Evolutionary conservation across 2,329 filamentous ascomycete species (phyloP), one percentile per base, ranked within the genome.

Genomic region (Hypoxylon sp.): DNA sequence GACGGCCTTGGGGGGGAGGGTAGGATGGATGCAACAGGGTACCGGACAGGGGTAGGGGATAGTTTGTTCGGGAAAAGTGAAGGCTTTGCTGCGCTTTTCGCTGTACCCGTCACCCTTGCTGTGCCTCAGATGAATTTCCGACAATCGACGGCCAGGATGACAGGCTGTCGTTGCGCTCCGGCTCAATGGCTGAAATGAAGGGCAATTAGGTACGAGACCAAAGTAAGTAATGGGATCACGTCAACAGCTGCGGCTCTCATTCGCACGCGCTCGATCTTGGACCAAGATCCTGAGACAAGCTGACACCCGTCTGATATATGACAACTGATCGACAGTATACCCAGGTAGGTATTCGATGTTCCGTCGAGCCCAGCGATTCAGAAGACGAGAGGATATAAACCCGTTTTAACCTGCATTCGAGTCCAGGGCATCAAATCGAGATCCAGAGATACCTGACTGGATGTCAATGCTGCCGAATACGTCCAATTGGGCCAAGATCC

Each of bases 1-100:
- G 62, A 62, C 52, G 48, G 52, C 60, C 55, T 65, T 62, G 61
- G 69, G 60, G 65, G 58, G 60, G 58, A 55, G 65, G 58, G 60
- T 60, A 55, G 62, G 57, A 62, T 54, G 63, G 59, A 60, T 56
- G 60, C 35, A 64, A 49, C 62, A 67, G 65, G 67, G 65, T 60
- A 60, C 48, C 35, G 48, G 58, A 65, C 62, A 58, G 66, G 66
- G 55, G 56, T 53, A 64, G 56, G 58, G 57, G 55, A 50, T 53
- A 37, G 35, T 52, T 58, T 50, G 48, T 60, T 58, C 57, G 58
- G 53, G 47, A 59, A 53, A 61, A 58, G 43, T 58, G 38, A 58
- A 43, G 42, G n/a, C n/a, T 55, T 47, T 57, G 41, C 46, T 54
- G 46, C 54, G 41, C 20, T 48, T 27, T n/a, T 48, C 24, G 40